Evolutionary conservation across 2,329 filamentous ascomycete genomes (phyloP), one percentile per base, ranked within the genome.

Genomic region (Pseudonectria buxi): DNA sequence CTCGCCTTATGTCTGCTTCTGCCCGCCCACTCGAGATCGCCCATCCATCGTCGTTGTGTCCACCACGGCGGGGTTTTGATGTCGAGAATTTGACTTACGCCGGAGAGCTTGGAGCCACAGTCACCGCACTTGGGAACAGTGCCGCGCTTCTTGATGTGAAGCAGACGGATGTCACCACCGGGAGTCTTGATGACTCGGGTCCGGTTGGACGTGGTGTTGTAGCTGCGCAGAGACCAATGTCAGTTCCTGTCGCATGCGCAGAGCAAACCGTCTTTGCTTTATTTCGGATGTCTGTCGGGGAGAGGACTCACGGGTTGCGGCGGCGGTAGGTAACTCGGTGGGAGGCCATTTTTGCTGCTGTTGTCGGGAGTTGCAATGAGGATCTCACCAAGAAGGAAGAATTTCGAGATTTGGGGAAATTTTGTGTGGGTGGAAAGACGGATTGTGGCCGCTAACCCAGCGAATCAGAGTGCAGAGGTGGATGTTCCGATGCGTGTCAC

Each of bases 71-170:
- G 39, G 14, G 38, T 28, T 30, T 26, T 30, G 36, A 36, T 42
- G 39, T 43, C 41, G 35, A 41, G 37, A 30, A 42, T 42, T 37
- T 39, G 48, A 94, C 88, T 84, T 86, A 98, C 89, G 71, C 92
- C 92, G 65, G 87, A 81, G 62, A 98, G 84, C 78, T 96, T 96
- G 75, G 80, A 81, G 64, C 92, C 92, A 66, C 94, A 98, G 79
- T 98, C 92, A 79, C 94, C 86, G 68, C 92, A 98, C 80, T 98
- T 98, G 65, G 92, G 92, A 51, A 89, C 85, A 67, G 88, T 94
- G 59, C 89, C 92, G 69, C 83, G 86, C 87, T 98, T 98, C 86
- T 96, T 96, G 78, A 95, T 89, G 83, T 98, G 90, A 59, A 96
- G 85, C 66, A 95, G 83, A 68, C 92, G 83, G 63, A 95, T 82